phyloP scores from a whole-genome alignment of 805 yeast species.

The Pichia deserticola region DNA sequence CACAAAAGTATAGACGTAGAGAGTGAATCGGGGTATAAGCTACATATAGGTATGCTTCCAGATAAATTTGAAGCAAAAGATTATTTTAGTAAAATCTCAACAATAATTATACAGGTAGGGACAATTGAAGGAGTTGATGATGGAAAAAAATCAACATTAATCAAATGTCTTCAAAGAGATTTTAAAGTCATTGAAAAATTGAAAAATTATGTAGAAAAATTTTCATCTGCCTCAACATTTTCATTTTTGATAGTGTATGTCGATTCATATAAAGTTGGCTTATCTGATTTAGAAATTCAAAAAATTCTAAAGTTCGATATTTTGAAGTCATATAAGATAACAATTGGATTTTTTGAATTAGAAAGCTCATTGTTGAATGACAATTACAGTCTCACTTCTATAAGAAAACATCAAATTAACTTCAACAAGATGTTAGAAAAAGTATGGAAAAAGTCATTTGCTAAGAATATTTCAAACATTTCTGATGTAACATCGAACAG shows the following conservation, averaged over 20 bases:
- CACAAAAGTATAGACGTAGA: constrained; percentile 9
- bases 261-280: constrained; percentile 2
- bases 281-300: constrained; percentile 4
- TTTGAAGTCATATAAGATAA: neutral
- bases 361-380: neutral
- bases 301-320: constrained; percentile 1
- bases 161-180: constrained; percentile 6
- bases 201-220: constrained; percentile 1
- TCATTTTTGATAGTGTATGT: constrained; percentile 10
- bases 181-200: constrained; percentile 7
- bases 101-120: constrained; percentile 49
- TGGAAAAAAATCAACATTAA: neutral
- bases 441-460: constrained; percentile 2
- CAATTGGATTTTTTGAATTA: constrained; percentile 9
- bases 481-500: neutral
- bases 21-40: neutral
- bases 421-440: neutral
- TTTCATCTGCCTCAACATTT: constrained; percentile 1
- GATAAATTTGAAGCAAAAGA: constrained; percentile 30
- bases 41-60: constrained; percentile 38
- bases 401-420: neutral
- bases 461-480: neutral
- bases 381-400: neutral
- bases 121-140: constrained; percentile 15
- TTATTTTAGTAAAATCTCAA: constrained; percentile 34